These are phyloP conservation scores for Polyporus arcularius DNA, from an alignment of 768 basidiomycete species.

Conservation along the genomic window DNA sequence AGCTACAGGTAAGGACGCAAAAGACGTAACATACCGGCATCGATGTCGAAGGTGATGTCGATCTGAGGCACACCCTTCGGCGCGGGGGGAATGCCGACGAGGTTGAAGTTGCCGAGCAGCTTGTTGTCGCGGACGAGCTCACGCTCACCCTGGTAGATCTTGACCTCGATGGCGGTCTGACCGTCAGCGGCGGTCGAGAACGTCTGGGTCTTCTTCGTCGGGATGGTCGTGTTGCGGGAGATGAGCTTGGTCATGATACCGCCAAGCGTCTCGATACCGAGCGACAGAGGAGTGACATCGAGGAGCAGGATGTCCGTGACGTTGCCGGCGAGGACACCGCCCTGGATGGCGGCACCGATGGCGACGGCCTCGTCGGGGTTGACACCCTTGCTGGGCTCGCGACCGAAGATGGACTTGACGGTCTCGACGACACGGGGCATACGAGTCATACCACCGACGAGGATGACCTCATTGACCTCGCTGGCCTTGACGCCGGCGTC, in stretches of 20 bases:
- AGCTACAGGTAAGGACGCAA: neutral
- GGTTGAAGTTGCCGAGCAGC: slow-evolving; percentile 98
- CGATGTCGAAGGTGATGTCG: slow-evolving; percentile 94
- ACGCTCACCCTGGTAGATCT: slow-evolving; percentile 99
- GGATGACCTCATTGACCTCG: slow-evolving; percentile 95
- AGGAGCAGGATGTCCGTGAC: slow-evolving; percentile 94
- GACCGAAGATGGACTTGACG: slow-evolving; percentile 91
- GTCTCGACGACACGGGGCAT: slow-evolving; percentile 96
- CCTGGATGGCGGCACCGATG: slow-evolving; percentile 97
- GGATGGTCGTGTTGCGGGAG: slow-evolving; percentile 97
- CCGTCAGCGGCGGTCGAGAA: slow-evolving; percentile 99
- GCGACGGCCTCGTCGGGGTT: slow-evolving; percentile 99
- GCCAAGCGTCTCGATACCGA: slow-evolving; percentile 96
- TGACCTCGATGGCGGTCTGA: slow-evolving; percentile 99
- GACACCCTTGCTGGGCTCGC: slow-evolving; percentile 97
- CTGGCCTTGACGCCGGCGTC: slow-evolving; percentile 93
- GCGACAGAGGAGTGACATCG: slow-evolving; percentile 95
- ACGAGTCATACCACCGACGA: slow-evolving; percentile 98
- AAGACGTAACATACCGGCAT: slow-evolving; percentile 63
- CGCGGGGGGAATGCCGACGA: slow-evolving; percentile 91
- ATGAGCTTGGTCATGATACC: slow-evolving; percentile 99
- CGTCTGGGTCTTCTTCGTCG: slow-evolving; percentile 98
- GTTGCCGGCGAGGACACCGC: slow-evolving; percentile 94
- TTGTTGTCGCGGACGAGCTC: slow-evolving; percentile 99
- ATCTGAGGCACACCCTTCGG: slow-evolving; percentile 78